Conservation (phyloP, 169 alveolate genomes). For the Plasmodium sp. region DNA sequence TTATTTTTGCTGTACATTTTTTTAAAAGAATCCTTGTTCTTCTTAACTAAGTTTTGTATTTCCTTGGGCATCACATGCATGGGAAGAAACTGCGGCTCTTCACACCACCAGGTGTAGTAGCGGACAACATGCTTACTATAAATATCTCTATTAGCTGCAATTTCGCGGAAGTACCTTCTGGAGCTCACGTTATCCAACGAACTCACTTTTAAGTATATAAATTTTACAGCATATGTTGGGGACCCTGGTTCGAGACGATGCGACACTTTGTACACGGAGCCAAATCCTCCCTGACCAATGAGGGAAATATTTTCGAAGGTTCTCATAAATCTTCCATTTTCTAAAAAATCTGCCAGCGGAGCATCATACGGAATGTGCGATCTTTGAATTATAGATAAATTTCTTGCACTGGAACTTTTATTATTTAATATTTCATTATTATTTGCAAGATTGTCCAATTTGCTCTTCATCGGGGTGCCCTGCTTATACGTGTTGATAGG, state of each 20-base stretch:
- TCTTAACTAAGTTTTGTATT: conserved; percentile 81
- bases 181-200: conserved; percentile 88
- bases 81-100: conserved; percentile 92
- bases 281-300: conserved; percentile 93
- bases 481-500: not conserved
- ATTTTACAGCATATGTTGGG: conserved; percentile 90
- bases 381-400: conserved; percentile 17
- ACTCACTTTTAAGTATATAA: conserved; percentile 85
- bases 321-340: conserved; percentile 89
- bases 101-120: conserved; percentile 95
- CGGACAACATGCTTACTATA: conserved; percentile 92
- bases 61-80: conserved; percentile 82
- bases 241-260: conserved; percentile 92
- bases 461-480: conserved; percentile 1
- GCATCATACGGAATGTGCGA: conserved; percentile 73
- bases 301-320: conserved; percentile 87
- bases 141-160: conserved; percentile 91
- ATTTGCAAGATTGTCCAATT: conserved; percentile 1
- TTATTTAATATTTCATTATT: conserved; percentile 30
- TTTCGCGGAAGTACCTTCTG: conserved; percentile 90
- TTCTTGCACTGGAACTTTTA: conserved; percentile 44
- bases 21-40: conserved; percentile 78
- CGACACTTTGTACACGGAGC: conserved; percentile 90
- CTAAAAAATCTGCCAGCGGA: conserved; percentile 80
- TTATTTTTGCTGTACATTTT: conserved; percentile 17